Base-by-base conservation (phyloP, 176 grass and related monocot genomes). In the Carex pumila region DNA sequence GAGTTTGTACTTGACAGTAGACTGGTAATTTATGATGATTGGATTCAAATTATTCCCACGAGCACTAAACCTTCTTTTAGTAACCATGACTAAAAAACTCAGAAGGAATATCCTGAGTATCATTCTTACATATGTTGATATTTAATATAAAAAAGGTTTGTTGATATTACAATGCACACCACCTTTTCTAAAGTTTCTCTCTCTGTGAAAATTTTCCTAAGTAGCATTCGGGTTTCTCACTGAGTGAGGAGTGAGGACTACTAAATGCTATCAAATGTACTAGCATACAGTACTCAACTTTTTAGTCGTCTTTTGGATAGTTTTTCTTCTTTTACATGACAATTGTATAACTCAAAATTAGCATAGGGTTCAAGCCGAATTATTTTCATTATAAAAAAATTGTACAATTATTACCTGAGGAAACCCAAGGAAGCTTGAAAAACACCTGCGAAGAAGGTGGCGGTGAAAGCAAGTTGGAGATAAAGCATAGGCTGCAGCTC, bases 391-490 rank as follows among this genome's bases (percentile, higher is more conserved):
- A 29, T 7, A 25, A 76, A 4, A 29, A 14, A 55, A 15, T 55
- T 76, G 21, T 15, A 55, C 30, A 21, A 53, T 79, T 52, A 10
- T 80, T 71, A 91, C 93, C 93, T 88, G 32, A 99, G 91, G 85
- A 99, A 89, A 0, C 97, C 97, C 3, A 99, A 87, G 3, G 93
- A 92, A 5, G 93, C 93, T 89, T 99, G 93, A 83, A 99, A 96
- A 65, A 92, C 88, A 61, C 97, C 97, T 12, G 97, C 97, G 71
- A 99, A 99, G 88, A 99, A 96, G 87, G 97, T 99, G 85, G 97
- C 73, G 0, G 90, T 96, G 90, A 99, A 99, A 67, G 97, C 97
- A 1, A 99, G 97, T 85, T 94, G 93, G 4, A 99, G 88, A 88
- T 94, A 99, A 2, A 99, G 84, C 61, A 87, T 65, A 31, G 93